Evolutionary conservation across 345 rosid genomes (phyloP).

Genomic region (Populus ilicifolia): DNA sequence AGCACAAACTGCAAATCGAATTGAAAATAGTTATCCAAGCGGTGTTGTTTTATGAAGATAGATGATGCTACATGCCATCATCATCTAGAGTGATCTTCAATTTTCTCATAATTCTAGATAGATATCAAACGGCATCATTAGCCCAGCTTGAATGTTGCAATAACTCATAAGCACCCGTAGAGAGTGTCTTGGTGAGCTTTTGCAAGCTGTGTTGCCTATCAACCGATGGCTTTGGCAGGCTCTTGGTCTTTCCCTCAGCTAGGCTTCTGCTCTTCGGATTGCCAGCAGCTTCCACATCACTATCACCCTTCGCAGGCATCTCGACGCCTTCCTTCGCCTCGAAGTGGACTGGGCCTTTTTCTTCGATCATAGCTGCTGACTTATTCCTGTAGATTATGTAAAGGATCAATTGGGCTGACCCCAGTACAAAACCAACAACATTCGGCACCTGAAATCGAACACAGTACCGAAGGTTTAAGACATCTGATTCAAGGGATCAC

Average conservation of each 20-base stretch:
- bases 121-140: background rate
- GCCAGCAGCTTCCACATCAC: background rate
- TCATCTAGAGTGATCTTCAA: background rate
- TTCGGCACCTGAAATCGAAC: constrained; percentile 46
- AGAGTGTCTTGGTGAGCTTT: constrained; percentile 27
- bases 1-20: too few relatives aligned
- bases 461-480: too few relatives aligned
- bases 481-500: too few relatives aligned
- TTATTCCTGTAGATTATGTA: constrained; percentile 39
- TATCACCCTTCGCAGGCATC: constrained; percentile 11
- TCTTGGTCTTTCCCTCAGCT: background rate
- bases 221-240: constrained; percentile 28
- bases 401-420: constrained; percentile 48
- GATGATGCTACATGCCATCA: too few relatives aligned
- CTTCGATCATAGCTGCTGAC: constrained; percentile 13
- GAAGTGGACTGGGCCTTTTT: constrained; percentile 27
- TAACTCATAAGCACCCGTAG: constrained; percentile 28
- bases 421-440: constrained; percentile 42
- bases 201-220: constrained; percentile 25
- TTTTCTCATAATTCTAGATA: background rate
- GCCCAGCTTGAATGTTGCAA: constrained; percentile 19
- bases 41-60: too few relatives aligned
- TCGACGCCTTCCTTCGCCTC: constrained; percentile 21
- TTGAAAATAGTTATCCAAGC: too few relatives aligned
- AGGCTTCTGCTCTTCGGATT: constrained; percentile 13